A percentile compares a stretch with the other conserved stretches of the same genome.
These are phyloP conservation scores for Neurospora sp. DNA, from an alignment of 495 filamentous ascomycete species.

Conservation along the genomic window DNA sequence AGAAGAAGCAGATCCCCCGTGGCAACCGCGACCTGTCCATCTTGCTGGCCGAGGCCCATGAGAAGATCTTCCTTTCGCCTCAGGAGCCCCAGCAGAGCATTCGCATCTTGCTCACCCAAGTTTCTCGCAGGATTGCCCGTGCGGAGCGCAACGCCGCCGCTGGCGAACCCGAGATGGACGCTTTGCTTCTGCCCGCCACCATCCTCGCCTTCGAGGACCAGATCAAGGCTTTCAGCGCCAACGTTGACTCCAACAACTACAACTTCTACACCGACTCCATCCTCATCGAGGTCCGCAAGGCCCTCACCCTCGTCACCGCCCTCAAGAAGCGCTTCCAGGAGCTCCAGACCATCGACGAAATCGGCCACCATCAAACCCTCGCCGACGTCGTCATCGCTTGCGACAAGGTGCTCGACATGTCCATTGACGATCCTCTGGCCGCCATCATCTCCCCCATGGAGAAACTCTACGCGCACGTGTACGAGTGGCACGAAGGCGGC, in stretches of 20 bases:
- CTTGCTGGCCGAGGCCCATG: conserved; percentile 33
- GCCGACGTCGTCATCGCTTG: conserved; percentile 66
- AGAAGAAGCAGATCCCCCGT: conserved; percentile 9
- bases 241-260: conserved; percentile 37
- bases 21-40: conserved; percentile 36
- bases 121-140: conserved; percentile 24
- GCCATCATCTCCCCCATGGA: conserved; percentile 76
- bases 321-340: conserved; percentile 59
- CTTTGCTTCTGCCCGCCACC: conserved; percentile 51
- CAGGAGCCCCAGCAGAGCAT: conserved; percentile 26
- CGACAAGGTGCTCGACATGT: conserved; percentile 60
- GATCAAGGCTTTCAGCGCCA: conserved; percentile 40
- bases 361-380: conserved; percentile 48
- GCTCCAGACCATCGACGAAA: conserved; percentile 51
- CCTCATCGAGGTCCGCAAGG: conserved; percentile 56
- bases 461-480: conserved; percentile 65
- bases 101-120: conserved; percentile 22
- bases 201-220: conserved; percentile 52
- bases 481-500: conserved; percentile 78
- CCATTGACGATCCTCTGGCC: conserved; percentile 75
- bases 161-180: conserved; percentile 28
- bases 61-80: conserved; percentile 36
- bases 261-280: conserved; percentile 88
- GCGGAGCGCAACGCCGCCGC: conserved; percentile 13
- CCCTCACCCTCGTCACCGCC: conserved; percentile 53